Base-by-base conservation (phyloP, 768 basidiomycete genomes). In the Kondoa subrosea region DNA sequence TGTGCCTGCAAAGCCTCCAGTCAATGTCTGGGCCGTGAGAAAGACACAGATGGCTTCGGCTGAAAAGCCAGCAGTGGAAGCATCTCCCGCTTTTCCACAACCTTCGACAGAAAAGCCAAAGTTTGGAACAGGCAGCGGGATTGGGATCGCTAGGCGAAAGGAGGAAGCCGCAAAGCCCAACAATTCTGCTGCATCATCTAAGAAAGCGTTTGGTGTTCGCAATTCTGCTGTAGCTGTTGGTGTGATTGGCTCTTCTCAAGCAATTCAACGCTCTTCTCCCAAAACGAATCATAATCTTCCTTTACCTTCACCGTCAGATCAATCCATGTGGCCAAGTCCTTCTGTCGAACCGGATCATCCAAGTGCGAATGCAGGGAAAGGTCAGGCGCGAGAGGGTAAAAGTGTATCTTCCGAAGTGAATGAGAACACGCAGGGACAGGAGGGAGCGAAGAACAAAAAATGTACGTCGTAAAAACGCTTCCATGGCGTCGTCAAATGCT, bases 21-120 rank as follows among this genome's bases (percentile, higher is more conserved):
- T 63, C 27, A 63, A 63, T 33, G 30, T 63, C n/a, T 63, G 61
- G 61, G 61, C 61, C 3, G 4, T 63, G 3, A 27, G 61, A 27
- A n/a, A 31, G 34, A 32, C 30, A 31, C 27, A 63, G 29, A 63
- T 63, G 61, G 16, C 61, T 16, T 16, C 27, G 61, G 61, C 29
- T 32, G 40, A 50, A 50, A 8, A 50, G 40, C 21, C 40, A 50
- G 40, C 8, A 50, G 8, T 21, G 40, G 21, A 8, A 50, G 40
- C 8, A 50, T 50, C 40, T 8, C 8, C 40, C 8, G 40, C 40
- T 50, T 8, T 21, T 50, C 8, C 40, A 8, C 40, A 50, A 50
- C 40, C 40, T n/a, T n/a, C n/a, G 21, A 50, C 40, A 8, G 12
- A 50, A 21, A 50, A 50, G 40, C 40, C 40, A 8, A 50, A 21